Evolutionary conservation across 768 basidiomycete species (phyloP).

Genomic region (Dictyophora rubrovolvata): DNA sequence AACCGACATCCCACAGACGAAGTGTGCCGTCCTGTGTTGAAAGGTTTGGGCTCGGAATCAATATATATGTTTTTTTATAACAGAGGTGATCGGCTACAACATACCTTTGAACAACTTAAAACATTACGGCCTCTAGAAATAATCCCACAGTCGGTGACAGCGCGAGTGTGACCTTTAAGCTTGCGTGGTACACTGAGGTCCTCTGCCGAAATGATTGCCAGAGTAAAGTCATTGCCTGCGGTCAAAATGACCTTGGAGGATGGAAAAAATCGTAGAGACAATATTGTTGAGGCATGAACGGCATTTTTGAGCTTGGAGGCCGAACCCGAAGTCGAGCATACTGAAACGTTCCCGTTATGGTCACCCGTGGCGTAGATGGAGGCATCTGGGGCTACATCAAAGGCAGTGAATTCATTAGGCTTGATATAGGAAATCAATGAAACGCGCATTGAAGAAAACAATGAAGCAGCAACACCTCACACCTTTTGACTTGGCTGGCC

Average conservation of each 20-base stretch:
- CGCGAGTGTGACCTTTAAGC: slow-evolving; percentile 54
- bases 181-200: slow-evolving; percentile 39
- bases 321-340: slow-evolving; percentile 30
- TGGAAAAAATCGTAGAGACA: slow-evolving; percentile 54
- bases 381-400: slow-evolving; percentile 50
- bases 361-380: slow-evolving; percentile 51
- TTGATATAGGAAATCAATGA: slow-evolving; percentile 16
- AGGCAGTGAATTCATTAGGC: slow-evolving; percentile 50
- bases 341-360: slow-evolving; percentile 46
- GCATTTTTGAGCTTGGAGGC: slow-evolving; percentile 21
- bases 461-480: neutral
- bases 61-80: neutral
- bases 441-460: neutral
- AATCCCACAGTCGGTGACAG: slow-evolving; percentile 55
- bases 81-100: neutral
- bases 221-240: slow-evolving; percentile 54
- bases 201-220: slow-evolving; percentile 55
- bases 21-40: slow-evolving; percentile 45
- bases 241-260: slow-evolving; percentile 64
- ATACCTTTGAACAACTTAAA: slow-evolving; percentile 44
- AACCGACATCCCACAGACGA: slow-evolving; percentile 63
- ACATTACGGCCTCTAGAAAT: slow-evolving; percentile 57
- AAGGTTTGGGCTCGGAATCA: neutral
- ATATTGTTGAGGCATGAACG: slow-evolving; percentile 45
- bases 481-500: slow-evolving; percentile 29